Evolutionary conservation across 331 rosid species (phyloP).

Genomic region (Quercus phellos): DNA sequence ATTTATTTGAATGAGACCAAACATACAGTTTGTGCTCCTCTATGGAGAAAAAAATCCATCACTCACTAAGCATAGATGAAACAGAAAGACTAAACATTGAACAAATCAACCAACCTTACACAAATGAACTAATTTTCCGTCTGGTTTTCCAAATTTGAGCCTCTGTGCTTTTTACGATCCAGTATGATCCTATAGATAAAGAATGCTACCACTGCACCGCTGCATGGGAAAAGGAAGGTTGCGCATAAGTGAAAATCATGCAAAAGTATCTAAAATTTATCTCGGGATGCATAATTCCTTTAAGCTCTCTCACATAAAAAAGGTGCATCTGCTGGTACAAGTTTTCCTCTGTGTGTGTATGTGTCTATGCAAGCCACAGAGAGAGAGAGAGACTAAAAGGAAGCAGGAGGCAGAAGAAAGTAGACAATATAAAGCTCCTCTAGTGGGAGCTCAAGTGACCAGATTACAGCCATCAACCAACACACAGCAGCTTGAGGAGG

Average conservation of each 20-base stretch:
- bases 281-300: not conserved
- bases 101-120: constrained; percentile 30
- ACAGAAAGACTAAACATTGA: not conserved
- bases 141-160: constrained; percentile 41
- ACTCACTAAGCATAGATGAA: not conserved
- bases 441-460: too few species aligned
- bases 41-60: not conserved
- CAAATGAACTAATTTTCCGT: constrained; percentile 30
- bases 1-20: not conserved
- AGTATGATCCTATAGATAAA: constrained; percentile 53
- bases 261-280: not conserved
- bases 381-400: too few species aligned
- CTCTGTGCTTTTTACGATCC: constrained; percentile 36
- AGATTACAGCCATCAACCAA: too few species aligned
- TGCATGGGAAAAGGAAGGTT: constrained; percentile 35
- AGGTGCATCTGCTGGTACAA: too few species aligned
- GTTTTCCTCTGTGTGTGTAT: too few species aligned
- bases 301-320: not conserved
- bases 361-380: not conserved
- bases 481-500: too few species aligned
- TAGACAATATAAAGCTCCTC: too few species aligned
- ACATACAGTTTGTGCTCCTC: not conserved
- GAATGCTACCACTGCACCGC: constrained; percentile 67
- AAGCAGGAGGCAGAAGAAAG: too few species aligned
- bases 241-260: not conserved